phyloP scores from a whole-genome alignment of 2,329 filamentous ascomycete species.

The Talaromyces islandicus region DNA sequence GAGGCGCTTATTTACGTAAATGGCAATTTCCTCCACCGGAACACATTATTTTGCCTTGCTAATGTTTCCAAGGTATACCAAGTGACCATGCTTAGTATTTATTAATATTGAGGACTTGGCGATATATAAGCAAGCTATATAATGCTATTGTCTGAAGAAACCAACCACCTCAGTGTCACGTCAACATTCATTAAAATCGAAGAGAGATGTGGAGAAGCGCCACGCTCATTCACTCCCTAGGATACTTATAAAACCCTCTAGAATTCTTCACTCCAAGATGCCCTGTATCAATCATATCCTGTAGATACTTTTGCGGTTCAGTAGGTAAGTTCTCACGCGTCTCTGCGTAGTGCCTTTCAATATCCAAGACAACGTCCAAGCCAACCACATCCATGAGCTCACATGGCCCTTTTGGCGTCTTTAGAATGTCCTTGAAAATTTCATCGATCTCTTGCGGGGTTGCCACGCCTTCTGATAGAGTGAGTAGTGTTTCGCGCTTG shows the following conservation, averaged over 20 bases:
- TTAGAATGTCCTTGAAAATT: slow-evolving; percentile 32
- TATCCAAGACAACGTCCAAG: slow-evolving; percentile 34
- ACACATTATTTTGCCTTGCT: no score
- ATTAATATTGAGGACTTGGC: no score
- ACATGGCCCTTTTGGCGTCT: slow-evolving; percentile 31
- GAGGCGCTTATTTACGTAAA: no score
- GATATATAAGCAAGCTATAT: no score
- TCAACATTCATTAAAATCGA: no score
- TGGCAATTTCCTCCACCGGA: no score
- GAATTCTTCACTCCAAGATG: slow-evolving; percentile 28
- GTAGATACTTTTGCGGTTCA: slow-evolving; percentile 27
- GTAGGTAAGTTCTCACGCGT: slow-evolving; percentile 22
- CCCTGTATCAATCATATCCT: slow-evolving; percentile 25
- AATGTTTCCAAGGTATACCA: no score
- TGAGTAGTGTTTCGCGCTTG: slow-evolving; percentile 34
- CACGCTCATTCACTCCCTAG: background rate
- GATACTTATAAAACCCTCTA: slow-evolving; percentile 29
- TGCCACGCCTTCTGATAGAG: slow-evolving; percentile 29
- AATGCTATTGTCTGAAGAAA: no score
- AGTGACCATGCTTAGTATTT: no score
- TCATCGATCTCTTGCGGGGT: slow-evolving; percentile 31
- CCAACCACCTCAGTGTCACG: no score
- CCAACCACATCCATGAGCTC: slow-evolving; percentile 38
- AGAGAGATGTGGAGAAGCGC: background rate
- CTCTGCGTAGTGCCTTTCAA: slow-evolving; percentile 36